A percentile compares a stretch with the other conserved stretches of the same genome.
These are phyloP conservation scores for Cryptococcus sp. DNA, from an alignment of 1,284 basidiomycete genomes.

Conservation along the genomic window DNA sequence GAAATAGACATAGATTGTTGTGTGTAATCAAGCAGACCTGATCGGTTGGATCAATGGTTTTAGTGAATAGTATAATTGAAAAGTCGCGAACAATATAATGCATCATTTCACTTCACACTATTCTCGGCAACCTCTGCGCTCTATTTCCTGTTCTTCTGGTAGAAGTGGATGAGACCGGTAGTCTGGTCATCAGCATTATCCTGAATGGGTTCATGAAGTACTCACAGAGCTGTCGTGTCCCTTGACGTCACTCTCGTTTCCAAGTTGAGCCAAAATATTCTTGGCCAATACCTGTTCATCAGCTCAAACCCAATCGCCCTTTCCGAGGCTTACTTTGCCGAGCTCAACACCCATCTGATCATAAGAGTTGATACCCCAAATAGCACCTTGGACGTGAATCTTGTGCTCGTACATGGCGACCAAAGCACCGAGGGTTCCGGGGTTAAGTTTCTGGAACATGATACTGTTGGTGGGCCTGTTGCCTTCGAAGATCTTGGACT, in stretches of 20 bases:
- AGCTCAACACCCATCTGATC: conserved; percentile 78
- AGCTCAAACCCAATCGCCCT: conserved; percentile 1
- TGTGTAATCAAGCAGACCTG: too few relatives aligned
- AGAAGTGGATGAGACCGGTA: conserved; percentile 88
- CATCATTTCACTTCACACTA: background rate
- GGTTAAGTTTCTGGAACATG: conserved; percentile 88
- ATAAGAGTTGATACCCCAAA: conserved; percentile 99
- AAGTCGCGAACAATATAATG: background rate
- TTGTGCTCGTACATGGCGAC: conserved; percentile 73
- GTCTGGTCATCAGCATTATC: conserved; percentile 55
- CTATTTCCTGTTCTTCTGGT: conserved; percentile 68
- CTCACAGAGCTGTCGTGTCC: conserved; percentile 88
- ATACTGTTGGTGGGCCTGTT: conserved; percentile 97
- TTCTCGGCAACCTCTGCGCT: background rate
- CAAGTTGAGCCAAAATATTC: conserved; percentile 85
- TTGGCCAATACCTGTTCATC: conserved; percentile 67
- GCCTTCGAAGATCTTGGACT: conserved; percentile 97
- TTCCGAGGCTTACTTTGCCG: conserved; percentile 63
- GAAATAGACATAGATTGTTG: background rate
- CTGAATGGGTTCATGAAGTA: too few relatives aligned
- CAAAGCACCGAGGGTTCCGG: conserved; percentile 70
- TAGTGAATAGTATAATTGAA: background rate
- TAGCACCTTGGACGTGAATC: conserved; percentile 93
- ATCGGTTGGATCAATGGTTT: too few relatives aligned
- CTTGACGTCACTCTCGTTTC: conserved; percentile 71